Percentiles rank a stretch among this genome's conserved stretches.
These are phyloP conservation scores for Coffea canephora DNA, from an alignment of 257 asterid species.

Conservation along the genomic window DNA sequence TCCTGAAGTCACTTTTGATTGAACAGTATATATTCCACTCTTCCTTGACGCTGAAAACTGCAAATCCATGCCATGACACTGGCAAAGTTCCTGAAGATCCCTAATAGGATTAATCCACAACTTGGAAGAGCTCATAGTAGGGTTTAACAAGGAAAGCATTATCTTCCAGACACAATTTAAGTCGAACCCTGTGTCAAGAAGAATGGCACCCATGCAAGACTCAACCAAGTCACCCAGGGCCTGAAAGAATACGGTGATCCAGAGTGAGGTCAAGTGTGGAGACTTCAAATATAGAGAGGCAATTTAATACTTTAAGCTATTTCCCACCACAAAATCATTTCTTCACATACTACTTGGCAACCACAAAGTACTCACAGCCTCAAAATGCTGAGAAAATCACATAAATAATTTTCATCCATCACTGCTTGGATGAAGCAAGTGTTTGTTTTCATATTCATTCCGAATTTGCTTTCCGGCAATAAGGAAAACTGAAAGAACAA, in stretches of 20 bases:
- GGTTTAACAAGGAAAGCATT: constrained; percentile 67
- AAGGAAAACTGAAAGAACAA: background rate
- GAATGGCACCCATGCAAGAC: constrained; percentile 86
- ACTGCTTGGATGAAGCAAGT: background rate
- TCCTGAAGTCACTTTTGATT: constrained; percentile 50
- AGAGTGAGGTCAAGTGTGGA: constrained; percentile 25
- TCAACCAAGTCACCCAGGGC: constrained; percentile 96
- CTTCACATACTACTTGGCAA: background rate
- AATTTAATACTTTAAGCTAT: background rate
- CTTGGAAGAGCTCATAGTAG: constrained; percentile 55
- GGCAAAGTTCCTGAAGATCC: constrained; percentile 81
- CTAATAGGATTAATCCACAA: constrained; percentile 63
- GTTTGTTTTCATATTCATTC: background rate
- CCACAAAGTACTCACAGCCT: background rate
- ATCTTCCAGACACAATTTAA: constrained; percentile 65
- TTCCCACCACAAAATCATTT: background rate
- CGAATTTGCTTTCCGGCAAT: background rate
- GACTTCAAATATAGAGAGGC: constrained; percentile 16
- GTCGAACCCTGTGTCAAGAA: constrained; percentile 79
- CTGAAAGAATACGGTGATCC: constrained; percentile 47
- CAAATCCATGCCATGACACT: constrained; percentile 53
- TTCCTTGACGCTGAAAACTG: constrained; percentile 40
- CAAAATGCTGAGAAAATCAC: background rate
- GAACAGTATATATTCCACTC: constrained; percentile 45
- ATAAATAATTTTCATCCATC: too few species aligned